phyloP scores from a whole-genome alignment of 257 asterid genomes.

The Solanum sejunctum region DNA sequence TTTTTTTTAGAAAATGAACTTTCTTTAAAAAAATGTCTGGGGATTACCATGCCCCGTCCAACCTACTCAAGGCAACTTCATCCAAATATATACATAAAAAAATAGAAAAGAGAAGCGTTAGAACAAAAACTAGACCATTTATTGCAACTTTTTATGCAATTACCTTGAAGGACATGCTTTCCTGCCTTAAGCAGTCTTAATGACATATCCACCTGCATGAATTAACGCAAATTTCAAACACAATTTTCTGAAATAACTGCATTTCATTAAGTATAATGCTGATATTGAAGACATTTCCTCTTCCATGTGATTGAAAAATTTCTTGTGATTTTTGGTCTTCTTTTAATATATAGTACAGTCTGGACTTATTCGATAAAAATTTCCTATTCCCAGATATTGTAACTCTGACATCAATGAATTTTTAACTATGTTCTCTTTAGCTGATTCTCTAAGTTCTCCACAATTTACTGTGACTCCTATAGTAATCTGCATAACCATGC shows the following conservation, averaged over 20 bases:
- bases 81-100: not conserved
- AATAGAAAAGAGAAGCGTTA: not conserved
- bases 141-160: not conserved
- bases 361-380: not conserved
- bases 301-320: not conserved
- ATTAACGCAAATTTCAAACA: not conserved
- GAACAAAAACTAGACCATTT: not conserved
- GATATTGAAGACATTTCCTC: not conserved
- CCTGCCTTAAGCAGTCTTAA: slow-evolving; percentile 64
- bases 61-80: not conserved
- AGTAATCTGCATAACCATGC: not conserved
- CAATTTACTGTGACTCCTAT: not conserved
- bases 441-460: not conserved
- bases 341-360: not conserved
- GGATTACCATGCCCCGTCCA: not conserved
- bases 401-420: not conserved
- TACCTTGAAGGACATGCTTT: slow-evolving; percentile 97
- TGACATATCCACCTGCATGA: slow-evolving; percentile 84
- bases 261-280: not conserved
- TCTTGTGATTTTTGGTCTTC: not conserved
- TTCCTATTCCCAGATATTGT: not conserved
- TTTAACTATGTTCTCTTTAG: not conserved
- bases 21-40: not conserved
- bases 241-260: not conserved
- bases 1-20: not conserved